Evolutionary conservation across 257 asterid species (phyloP).

Genomic region (Capsicum pubescens): DNA sequence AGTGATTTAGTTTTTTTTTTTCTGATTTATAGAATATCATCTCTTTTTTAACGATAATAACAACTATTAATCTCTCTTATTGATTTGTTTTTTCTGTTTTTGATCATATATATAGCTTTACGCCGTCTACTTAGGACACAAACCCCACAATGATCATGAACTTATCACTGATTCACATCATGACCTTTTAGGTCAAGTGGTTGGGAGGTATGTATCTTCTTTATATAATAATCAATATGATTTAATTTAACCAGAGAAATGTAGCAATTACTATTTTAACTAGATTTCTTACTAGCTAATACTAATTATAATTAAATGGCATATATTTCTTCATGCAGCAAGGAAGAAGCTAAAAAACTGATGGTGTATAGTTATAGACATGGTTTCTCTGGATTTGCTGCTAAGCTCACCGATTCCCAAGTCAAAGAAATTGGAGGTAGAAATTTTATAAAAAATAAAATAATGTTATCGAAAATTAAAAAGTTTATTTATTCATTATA

Average conservation of each 20-base stretch:
- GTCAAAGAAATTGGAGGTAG: slow-evolving; percentile 27
- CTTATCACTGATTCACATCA: slow-evolving; percentile 31
- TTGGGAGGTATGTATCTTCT: background rate
- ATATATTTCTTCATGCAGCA: background rate
- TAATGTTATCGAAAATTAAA: too few species aligned
- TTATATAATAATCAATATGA: too few species aligned
- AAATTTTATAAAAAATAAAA: too few species aligned
- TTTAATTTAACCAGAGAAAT: too few species aligned
- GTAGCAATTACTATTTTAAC: too few species aligned
- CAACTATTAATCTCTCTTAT: too few species aligned
- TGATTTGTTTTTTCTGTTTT: too few species aligned
- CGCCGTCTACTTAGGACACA: slow-evolving; percentile 35
- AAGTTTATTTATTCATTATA: too few species aligned
- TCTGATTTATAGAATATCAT: background rate
- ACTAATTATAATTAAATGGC: too few species aligned
- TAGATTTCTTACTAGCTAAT: too few species aligned
- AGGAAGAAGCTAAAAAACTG: slow-evolving; percentile 26
- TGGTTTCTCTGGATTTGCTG: slow-evolving; percentile 41
- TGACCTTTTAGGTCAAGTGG: slow-evolving; percentile 30
- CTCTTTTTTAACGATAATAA: too few species aligned
- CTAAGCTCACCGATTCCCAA: slow-evolving; percentile 33
- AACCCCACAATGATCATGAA: slow-evolving; percentile 30
- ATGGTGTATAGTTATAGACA: slow-evolving; percentile 37
- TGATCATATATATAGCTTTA: slow-evolving; percentile 15
- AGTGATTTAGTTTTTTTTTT: background rate